phyloP scores from a whole-genome alignment of 805 yeast genomes.

The Yamadazyma laniorum region DNA sequence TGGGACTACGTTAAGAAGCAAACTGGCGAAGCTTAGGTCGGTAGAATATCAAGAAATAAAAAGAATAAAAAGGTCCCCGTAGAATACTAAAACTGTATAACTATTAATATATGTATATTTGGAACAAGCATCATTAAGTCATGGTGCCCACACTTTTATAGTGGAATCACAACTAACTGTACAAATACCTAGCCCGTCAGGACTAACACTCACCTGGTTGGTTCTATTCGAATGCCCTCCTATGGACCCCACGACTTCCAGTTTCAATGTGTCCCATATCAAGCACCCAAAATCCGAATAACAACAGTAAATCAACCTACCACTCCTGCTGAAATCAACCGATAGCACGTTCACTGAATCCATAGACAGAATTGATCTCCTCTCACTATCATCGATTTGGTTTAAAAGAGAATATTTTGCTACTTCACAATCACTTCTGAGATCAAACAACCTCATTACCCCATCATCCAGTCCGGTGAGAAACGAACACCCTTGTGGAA shows the following conservation, averaged over 20 bases:
- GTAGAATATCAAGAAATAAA: no score
- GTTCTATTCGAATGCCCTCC: slow-evolving; percentile 55
- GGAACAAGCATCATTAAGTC: background rate
- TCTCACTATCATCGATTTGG: slow-evolving; percentile 6
- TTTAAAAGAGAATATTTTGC: slow-evolving; percentile 39
- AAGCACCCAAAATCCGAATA: slow-evolving; percentile 74
- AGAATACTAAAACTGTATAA: slow-evolving; percentile 6
- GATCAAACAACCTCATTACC: slow-evolving; percentile 62
- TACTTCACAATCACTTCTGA: slow-evolving; percentile 72
- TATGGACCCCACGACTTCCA: slow-evolving; percentile 61
- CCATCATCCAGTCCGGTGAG: slow-evolving; percentile 82
- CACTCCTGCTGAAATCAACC: slow-evolving; percentile 69
- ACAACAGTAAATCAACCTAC: slow-evolving; percentile 70
- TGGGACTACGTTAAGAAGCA: slow-evolving; percentile 92
- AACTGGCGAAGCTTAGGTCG: slow-evolving; percentile 27
- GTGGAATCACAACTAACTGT: slow-evolving; percentile 83
- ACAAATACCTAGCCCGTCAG: slow-evolving; percentile 73
- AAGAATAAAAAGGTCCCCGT: no score
- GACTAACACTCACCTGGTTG: slow-evolving; percentile 61
- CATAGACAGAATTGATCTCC: slow-evolving; percentile 6
- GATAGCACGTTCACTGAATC: slow-evolving; percentile 55
- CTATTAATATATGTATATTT: slow-evolving; percentile 4
- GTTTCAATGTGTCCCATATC: slow-evolving; percentile 73
- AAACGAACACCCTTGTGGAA: slow-evolving; percentile 70
- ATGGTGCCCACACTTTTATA: slow-evolving; percentile 58